Evolutionary conservation across 139 green algal genomes (phyloP), one percentile per base, ranked within the genome.

Genomic region (Chlamydomonas schloesseri): DNA sequence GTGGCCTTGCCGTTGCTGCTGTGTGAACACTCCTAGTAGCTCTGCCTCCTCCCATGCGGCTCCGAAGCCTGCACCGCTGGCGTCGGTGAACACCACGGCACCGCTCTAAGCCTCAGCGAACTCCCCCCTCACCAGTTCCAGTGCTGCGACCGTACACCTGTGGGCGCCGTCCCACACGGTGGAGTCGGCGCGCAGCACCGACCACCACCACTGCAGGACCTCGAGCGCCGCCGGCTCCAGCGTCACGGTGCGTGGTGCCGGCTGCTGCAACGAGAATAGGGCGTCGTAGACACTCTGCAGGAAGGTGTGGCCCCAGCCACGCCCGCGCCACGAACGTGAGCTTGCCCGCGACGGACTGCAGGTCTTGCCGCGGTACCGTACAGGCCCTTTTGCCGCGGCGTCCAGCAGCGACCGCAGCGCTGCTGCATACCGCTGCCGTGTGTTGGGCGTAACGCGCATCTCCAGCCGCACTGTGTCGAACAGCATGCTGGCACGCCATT

Each of bases 231-330:
- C n/a, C n/a, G n/a, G n/a, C n/a, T n/a, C n/a, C n/a, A n/a, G n/a
- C n/a, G n/a, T n/a, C n/a, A n/a, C n/a, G n/a, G n/a, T n/a, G n/a
- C n/a, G n/a, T n/a, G n/a, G n/a, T n/a, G n/a, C n/a, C n/a, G n/a
- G n/a, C n/a, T n/a, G n/a, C n/a, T n/a, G n/a, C n/a, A n/a, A n/a
- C n/a, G n/a, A n/a, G n/a, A n/a, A n/a, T n/a, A n/a, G n/a, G n/a
- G n/a, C n/a, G n/a, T n/a, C n/a, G n/a, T n/a, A n/a, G n/a, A n/a
- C n/a, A n/a, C n/a, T 57, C 29, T 87, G 82, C 3, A 64, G 29
- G 36, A 81, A 87, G 13, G 62, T 9, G 36, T 42, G 53, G 24
- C 82, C 82, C 82, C 82, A 87, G 55, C 31, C 82, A 87, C 31
- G 62, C 82, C 4, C 50, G 73, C 0, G 68, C 73, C 0, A 76